These are phyloP conservation scores for Trametes coccinea DNA, from an alignment of 768 basidiomycete genomes.

Conservation along the genomic window DNA sequence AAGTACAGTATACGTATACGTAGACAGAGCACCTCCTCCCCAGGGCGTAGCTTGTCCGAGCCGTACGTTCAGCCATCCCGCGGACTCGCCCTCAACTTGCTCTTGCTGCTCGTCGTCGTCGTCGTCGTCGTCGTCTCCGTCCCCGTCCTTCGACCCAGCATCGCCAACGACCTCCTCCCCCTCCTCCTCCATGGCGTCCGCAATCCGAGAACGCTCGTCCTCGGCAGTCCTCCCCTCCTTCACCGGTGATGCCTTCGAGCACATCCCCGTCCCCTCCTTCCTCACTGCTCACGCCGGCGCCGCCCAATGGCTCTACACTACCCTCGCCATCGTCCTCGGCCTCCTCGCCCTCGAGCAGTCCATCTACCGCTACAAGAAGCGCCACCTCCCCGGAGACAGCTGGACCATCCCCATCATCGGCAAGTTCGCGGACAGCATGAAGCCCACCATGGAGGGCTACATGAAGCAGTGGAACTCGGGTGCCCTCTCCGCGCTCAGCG, in stretches of 20 bases:
- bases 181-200: constrained; percentile 35
- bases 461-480: constrained; percentile 91
- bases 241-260: constrained; percentile 42
- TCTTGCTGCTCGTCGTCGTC: not conserved
- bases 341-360: constrained; percentile 86
- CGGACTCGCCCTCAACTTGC: not conserved
- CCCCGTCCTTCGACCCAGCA: constrained; percentile 10
- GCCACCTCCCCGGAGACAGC: constrained; percentile 76
- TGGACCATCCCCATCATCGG: constrained; percentile 99
- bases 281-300: constrained; percentile 34
- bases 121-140: constrained; percentile 2
- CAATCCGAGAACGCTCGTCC: constrained; percentile 35
- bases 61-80: no score
- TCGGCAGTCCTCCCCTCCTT: constrained; percentile 45
- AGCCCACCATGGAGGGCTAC: constrained; percentile 90
- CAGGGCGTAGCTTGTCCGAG: no score
- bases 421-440: constrained; percentile 90
- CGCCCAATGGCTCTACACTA: constrained; percentile 63
- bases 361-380: constrained; percentile 88
- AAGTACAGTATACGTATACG: no score
- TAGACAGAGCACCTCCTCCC: no score
- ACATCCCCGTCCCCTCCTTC: constrained; percentile 51
- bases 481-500: constrained; percentile 84
- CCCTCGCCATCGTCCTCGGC: constrained; percentile 63
- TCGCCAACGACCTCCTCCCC: not conserved